Conservation (phyloP, 257 asterid species). For the Catharanthus roseus region DNA sequence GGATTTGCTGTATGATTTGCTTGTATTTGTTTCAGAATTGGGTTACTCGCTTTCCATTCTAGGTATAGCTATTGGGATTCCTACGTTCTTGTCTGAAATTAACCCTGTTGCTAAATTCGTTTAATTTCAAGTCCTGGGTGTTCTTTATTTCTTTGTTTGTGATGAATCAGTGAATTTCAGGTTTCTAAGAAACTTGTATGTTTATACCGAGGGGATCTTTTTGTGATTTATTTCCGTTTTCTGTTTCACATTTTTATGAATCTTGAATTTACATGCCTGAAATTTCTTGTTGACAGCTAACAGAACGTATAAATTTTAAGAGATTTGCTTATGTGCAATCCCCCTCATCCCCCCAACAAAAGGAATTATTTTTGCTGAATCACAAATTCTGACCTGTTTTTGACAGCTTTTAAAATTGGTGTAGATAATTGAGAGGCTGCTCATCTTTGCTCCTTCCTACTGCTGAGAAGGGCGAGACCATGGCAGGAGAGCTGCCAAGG, state of each 20-base stretch:
- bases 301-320: neutral
- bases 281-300: neutral
- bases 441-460: slow-evolving; percentile 9
- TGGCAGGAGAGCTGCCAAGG: slow-evolving; percentile 38
- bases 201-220: neutral
- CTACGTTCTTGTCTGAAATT: neutral
- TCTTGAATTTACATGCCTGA: neutral
- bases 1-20: neutral
- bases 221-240: neutral
- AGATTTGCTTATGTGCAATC: neutral
- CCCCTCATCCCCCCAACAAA: too few relatives aligned
- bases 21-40: neutral
- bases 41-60: neutral
- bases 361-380: neutral
- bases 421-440: neutral
- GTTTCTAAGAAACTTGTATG: neutral
- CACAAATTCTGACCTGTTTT: neutral
- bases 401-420: neutral
- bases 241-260: neutral
- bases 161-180: neutral
- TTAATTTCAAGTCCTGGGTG: neutral
- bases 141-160: neutral
- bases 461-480: slow-evolving; percentile 25
- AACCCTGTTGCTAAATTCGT: neutral
- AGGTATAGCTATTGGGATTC: neutral